Evolutionary conservation across 2,329 filamentous ascomycete species (phyloP).

Genomic region (Neofusicoccum sp.): DNA sequence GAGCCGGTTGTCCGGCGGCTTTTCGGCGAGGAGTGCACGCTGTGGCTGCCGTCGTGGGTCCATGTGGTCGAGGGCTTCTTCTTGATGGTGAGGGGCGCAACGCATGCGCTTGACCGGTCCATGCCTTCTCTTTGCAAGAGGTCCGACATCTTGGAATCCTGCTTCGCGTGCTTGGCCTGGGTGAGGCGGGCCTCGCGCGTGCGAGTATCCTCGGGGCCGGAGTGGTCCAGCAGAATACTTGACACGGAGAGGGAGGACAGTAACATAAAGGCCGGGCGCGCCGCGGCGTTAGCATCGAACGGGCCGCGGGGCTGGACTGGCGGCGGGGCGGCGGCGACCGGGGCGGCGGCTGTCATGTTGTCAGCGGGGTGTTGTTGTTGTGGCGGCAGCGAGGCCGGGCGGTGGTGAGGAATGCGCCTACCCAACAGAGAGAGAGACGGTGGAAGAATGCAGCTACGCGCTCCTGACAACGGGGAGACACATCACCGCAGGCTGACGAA

Average conservation of each 20-base stretch:
- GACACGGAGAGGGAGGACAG: constrained; percentile 4
- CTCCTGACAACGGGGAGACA: constrained; percentile 17
- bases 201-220: constrained; percentile 9
- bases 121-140: constrained; percentile 8
- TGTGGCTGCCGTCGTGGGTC: constrained; percentile 1
- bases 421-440: constrained; percentile 12
- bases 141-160: constrained; percentile 15
- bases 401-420: constrained; percentile 18
- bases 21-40: constrained; percentile 10
- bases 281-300: constrained; percentile 1
- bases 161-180: constrained; percentile 4
- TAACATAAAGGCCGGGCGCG: constrained; percentile 12
- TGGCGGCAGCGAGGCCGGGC: neutral
- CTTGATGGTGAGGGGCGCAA: constrained; percentile 27
- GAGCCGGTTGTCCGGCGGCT: constrained; percentile 1
- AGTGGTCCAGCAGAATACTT: constrained; percentile 10
- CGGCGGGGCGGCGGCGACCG: neutral
- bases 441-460: constrained; percentile 18
- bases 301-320: neutral
- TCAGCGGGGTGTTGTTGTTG: constrained; percentile 12
- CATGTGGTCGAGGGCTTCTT: constrained; percentile 20
- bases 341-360: constrained; percentile 2
- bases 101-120: constrained; percentile 24
- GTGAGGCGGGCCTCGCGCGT: neutral
- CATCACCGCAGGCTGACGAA: neutral